phyloP scores from a whole-genome alignment of 192 early-diverging fungal genomes.

The Coemansia sp. region DNA sequence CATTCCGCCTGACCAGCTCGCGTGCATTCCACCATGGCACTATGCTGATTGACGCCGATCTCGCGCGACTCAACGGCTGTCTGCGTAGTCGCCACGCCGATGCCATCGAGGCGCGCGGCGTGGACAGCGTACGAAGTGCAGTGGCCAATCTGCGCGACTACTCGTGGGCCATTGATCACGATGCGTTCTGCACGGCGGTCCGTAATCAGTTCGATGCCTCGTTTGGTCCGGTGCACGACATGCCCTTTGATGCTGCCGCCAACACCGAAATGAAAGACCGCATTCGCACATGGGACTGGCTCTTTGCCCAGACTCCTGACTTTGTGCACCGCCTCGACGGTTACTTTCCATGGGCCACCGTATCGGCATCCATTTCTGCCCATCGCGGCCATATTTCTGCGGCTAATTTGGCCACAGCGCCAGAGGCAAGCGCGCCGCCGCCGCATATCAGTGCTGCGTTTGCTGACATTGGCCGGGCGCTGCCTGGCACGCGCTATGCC shows the following conservation, averaged over 20 bases:
- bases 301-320: conserved; percentile 87
- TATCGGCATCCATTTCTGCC: conserved; percentile 21
- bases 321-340: conserved; percentile 62
- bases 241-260: neutral
- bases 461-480: conserved; percentile 13
- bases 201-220: conserved; percentile 66
- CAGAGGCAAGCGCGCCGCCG: conserved; percentile 17
- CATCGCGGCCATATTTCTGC: conserved; percentile 33
- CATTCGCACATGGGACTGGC: conserved; percentile 83
- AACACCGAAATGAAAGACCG: conserved; percentile 31
- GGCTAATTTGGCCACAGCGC: conserved; percentile 3
- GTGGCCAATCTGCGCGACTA: conserved; percentile 81
- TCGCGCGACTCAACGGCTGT: conserved; percentile 56
- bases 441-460: conserved; percentile 20
- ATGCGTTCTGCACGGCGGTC: conserved; percentile 76
- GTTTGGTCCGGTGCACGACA: conserved; percentile 47
- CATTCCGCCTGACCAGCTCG: conserved; percentile 82
- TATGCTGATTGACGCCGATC: conserved; percentile 92
- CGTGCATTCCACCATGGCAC: conserved; percentile 97
- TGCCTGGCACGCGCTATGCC: neutral
- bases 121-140: conserved; percentile 83
- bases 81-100: conserved; percentile 54
- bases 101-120: conserved; percentile 79
- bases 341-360: conserved; percentile 30
- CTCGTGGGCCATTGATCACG: conserved; percentile 81